These are phyloP conservation scores for Scedosporium dehoogii DNA, from an alignment of 2,329 filamentous ascomycete genomes.

Conservation along the genomic window DNA sequence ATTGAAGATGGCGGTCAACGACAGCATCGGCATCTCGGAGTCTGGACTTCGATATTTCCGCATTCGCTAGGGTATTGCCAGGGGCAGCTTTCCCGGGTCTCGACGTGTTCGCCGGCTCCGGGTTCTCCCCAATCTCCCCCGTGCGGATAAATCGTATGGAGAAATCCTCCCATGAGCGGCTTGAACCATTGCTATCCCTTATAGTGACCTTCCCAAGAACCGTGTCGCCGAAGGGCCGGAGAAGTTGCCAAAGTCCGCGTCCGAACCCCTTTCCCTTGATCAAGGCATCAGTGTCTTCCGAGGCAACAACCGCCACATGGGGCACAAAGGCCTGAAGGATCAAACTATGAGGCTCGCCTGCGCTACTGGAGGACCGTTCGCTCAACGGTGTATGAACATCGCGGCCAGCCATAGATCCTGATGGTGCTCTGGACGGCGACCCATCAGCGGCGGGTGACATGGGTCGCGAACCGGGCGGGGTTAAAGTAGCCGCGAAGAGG, in stretches of 20 bases:
- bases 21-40: slow-evolving; percentile 67
- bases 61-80: slow-evolving; percentile 3
- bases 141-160: slow-evolving; percentile 75
- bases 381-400: slow-evolving; percentile 33
- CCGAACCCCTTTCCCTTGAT: slow-evolving; percentile 75
- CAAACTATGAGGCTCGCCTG: slow-evolving; percentile 49
- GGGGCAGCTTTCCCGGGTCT: slow-evolving; percentile 3
- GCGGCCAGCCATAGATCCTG: slow-evolving; percentile 48
- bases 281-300: slow-evolving; percentile 72
- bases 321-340: slow-evolving; percentile 82
- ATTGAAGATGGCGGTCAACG: slow-evolving; percentile 67
- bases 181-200: slow-evolving; percentile 79
- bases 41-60: slow-evolving; percentile 11
- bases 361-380: slow-evolving; percentile 32
- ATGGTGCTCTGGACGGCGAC: slow-evolving; percentile 44
- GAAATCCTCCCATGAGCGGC: slow-evolving; percentile 79
- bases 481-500: slow-evolving; percentile 55
- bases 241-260: slow-evolving; percentile 70
- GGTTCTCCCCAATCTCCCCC: slow-evolving; percentile 45
- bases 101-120: slow-evolving; percentile 26
- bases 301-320: slow-evolving; percentile 79
- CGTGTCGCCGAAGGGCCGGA: slow-evolving; percentile 84
- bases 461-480: slow-evolving; percentile 58
- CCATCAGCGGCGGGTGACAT: slow-evolving; percentile 55
- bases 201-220: slow-evolving; percentile 83